A percentile compares a stretch with the other conserved stretches of the same genome.
Evolutionary conservation across 106 monocot species (phyloP).

Genomic region (Triglochin maritima): DNA sequence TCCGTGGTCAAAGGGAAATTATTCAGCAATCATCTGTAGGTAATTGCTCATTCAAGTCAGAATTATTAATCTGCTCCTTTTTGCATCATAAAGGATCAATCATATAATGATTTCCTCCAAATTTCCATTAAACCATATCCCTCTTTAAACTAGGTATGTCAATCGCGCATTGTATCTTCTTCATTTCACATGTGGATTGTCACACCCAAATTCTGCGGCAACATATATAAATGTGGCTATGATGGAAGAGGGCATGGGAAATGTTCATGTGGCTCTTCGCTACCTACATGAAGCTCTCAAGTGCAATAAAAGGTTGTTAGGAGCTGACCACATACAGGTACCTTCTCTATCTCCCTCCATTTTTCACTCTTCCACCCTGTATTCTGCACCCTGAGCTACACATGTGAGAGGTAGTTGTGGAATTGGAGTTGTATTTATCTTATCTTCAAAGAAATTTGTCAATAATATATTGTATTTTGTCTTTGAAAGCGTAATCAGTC

Average conservation of each 20-base stretch:
- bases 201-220: conserved; percentile 93
- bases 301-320: conserved; percentile 84
- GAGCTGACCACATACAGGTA: conserved; percentile 93
- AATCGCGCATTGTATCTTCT: conserved; percentile 86
- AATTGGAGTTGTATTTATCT: too few relatives aligned
- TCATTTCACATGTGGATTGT: conserved; percentile 81
- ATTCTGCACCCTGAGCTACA: too few relatives aligned
- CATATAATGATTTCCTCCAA: background rate
- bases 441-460: too few relatives aligned
- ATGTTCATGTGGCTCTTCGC: conserved; percentile 82
- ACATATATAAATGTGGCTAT: conserved; percentile 98
- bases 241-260: conserved; percentile 99
- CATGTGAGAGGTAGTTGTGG: too few relatives aligned
- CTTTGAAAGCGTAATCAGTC: background rate
- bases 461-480: background rate
- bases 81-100: background rate
- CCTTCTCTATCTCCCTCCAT: conserved; percentile 8
- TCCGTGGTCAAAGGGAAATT: too few relatives aligned
- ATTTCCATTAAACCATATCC: background rate
- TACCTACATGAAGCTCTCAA: conserved; percentile 93
- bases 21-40: too few relatives aligned
- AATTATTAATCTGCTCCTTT: background rate
- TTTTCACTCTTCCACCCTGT: background rate
- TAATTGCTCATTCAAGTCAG: background rate
- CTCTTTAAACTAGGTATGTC: conserved; percentile 50